Evolutionary conservation across 495 filamentous ascomycete genomes (phyloP), one percentile per base, ranked within the genome.

Genomic region (Lophiostoma macrostomum): DNA sequence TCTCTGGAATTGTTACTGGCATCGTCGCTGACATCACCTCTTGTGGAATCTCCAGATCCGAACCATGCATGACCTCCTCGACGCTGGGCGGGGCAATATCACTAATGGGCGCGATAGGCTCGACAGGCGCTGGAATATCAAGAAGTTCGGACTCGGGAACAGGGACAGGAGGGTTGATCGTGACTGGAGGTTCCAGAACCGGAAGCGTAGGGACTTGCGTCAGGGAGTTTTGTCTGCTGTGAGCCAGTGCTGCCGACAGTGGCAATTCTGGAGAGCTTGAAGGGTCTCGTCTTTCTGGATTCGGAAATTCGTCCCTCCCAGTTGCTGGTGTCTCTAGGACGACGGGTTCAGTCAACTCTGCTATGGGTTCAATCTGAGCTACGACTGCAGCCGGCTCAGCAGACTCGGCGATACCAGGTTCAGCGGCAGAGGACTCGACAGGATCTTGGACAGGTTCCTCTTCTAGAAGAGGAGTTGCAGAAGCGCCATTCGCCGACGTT

Each of bases 221-320:
- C 20, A 62, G 40, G 3, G 68, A 71, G 28, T 59, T 55, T 48
- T 68, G 61, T 14, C 67, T 54, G 51, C 65, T 68, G 37, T 69
- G 67, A 23, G 54, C 34, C 1, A 57, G 60, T 4, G 56, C 51
- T 20, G 61, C 56, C 18, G 53, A 53, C 0, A 69, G 55, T 25
- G 68, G 68, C 27, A 67, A 41, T 10, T 71, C 68, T 14, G 68
- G 68, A 12, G 59, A 63, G 44, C 54, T 58, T 2, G 59, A 58
- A 11, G 50, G 54, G 47, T 58, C 54, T 20, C 41, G n/a, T n/a
- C n/a, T n/a, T n/a, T n/a, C n/a, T n/a, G n/a, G 57, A 29, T 29
- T 34, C 16, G 42, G 7, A 0, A 24, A 24, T 12, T 37, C 19
- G 23, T 50, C 40, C 18, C 13, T 48, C 37, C 32, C 37, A 32